Evolutionary conservation across 495 filamentous ascomycete species (phyloP).

Genomic region (Lasiosphaeria miniovina): DNA sequence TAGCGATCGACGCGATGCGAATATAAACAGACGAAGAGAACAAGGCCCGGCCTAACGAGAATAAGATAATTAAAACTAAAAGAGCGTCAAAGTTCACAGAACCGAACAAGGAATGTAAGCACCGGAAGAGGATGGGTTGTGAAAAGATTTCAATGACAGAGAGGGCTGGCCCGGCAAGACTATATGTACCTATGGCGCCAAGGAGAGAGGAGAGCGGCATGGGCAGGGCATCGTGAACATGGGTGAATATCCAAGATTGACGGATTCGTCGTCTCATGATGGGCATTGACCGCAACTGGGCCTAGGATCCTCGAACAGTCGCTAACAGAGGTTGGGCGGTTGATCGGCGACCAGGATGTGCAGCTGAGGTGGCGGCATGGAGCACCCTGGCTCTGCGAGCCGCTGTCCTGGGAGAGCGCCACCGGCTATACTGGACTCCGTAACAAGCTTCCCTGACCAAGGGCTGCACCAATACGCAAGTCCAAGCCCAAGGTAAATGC

Average conservation of each 20-base stretch:
- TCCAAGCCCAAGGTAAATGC: background rate
- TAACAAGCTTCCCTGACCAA: slow-evolving; percentile 27
- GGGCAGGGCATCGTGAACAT: background rate
- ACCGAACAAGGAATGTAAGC: slow-evolving; percentile 38
- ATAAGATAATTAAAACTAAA: slow-evolving; percentile 23
- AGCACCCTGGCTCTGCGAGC: slow-evolving; percentile 6
- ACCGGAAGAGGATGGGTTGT: slow-evolving; percentile 35
- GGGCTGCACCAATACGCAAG: slow-evolving; percentile 14
- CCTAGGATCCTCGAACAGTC: slow-evolving; percentile 18
- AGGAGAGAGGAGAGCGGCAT: background rate
- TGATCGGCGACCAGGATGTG: slow-evolving; percentile 17
- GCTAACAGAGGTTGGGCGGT: slow-evolving; percentile 17
- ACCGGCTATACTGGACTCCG: slow-evolving; percentile 29
- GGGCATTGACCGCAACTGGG: slow-evolving; percentile 4
- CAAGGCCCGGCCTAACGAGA: slow-evolving; percentile 39
- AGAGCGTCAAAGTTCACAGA: slow-evolving; percentile 48
- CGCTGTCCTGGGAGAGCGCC: slow-evolving; percentile 19
- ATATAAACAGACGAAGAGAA: slow-evolving; percentile 21
- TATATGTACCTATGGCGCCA: background rate
- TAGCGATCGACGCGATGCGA: slow-evolving; percentile 26
- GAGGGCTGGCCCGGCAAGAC: background rate
- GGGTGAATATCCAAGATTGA: slow-evolving; percentile 14
- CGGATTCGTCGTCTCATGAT: slow-evolving; percentile 26
- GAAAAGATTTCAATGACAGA: slow-evolving; percentile 13
- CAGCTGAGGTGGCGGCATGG: slow-evolving; percentile 10